Conservation (phyloP, 257 asterid species). For the Solanum chiquidenum region DNA sequence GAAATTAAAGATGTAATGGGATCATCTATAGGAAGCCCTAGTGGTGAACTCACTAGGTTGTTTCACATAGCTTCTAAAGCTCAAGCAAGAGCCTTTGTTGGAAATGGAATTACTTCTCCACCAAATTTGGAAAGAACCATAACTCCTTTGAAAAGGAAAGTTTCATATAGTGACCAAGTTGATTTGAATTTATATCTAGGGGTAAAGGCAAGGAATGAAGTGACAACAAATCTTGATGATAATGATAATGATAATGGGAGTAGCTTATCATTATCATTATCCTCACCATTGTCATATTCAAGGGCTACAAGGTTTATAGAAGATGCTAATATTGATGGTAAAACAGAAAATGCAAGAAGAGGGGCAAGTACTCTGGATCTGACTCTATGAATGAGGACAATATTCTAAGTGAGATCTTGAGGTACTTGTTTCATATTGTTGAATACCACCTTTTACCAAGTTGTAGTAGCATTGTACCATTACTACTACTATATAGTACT, state of each 20-base stretch:
- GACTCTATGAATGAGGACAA: constrained; percentile 70
- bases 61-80: neutral
- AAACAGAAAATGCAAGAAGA: constrained; percentile 25
- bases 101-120: neutral
- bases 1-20: constrained; percentile 9
- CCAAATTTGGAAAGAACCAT: neutral
- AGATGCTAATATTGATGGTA: neutral
- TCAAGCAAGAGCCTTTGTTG: neutral
- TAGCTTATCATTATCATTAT: constrained; percentile 34
- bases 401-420: constrained; percentile 71
- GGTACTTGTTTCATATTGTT: constrained; percentile 27
- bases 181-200: constrained; percentile 58
- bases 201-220: constrained; percentile 9
- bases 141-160: constrained; percentile 37
- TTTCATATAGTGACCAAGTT: constrained; percentile 14
- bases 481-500: neutral
- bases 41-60: neutral
- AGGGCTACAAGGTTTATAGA: constrained; percentile 27
- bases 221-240: neutral
- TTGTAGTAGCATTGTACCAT: neutral
- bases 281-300: constrained; percentile 12
- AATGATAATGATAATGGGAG: constrained; percentile 27
- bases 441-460: neutral
- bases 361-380: constrained; percentile 89
- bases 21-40: constrained; percentile 11